Conservation (phyloP, 1,139 yeast species). For the Candida glucosophila region DNA sequence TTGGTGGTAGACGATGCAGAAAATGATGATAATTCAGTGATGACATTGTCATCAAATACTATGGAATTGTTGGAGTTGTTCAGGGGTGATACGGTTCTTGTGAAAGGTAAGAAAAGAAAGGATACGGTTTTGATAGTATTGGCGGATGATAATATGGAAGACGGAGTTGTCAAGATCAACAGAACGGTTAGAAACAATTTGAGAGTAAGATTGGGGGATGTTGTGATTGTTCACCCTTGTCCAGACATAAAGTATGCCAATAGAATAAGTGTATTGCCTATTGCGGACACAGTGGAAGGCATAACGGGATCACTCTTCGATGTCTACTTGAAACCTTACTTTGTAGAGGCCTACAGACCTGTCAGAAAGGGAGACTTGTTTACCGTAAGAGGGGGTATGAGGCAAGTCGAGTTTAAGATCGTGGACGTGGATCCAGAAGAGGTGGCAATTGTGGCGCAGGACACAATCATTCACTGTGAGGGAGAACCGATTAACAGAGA, state of each 20-base stretch:
- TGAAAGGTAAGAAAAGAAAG: constrained; percentile 96
- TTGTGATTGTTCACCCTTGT: constrained; percentile 86
- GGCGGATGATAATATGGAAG: constrained; percentile 95
- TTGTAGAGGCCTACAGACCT: constrained; percentile 98
- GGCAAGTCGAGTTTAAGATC: constrained; percentile 97
- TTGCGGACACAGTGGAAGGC: constrained; percentile 98
- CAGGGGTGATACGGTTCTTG: constrained; percentile 96
- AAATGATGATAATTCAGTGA: constrained; percentile 94
- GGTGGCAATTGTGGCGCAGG: constrained; percentile 96
- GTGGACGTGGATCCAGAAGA: constrained; percentile 98
- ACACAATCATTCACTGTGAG: constrained; percentile 95
- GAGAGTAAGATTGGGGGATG: constrained; percentile 89
- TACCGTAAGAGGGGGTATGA: constrained; percentile 96
- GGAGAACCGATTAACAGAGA: constrained; percentile 99
- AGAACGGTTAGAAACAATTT: constrained; percentile 94
- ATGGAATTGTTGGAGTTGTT: constrained; percentile 93
- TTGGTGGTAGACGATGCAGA: constrained; percentile 94
- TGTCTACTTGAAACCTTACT: constrained; percentile 93
- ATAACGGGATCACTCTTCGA: constrained; percentile 96
- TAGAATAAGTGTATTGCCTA: constrained; percentile 91
- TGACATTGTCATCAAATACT: constrained; percentile 89
- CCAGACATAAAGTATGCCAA: constrained; percentile 96
- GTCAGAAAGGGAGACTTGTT: constrained; percentile 96
- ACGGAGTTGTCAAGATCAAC: constrained; percentile 89
- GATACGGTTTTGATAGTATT: constrained; percentile 96